Base-by-base conservation (phyloP, 257 asterid genomes). In the Asclepias syriaca region DNA sequence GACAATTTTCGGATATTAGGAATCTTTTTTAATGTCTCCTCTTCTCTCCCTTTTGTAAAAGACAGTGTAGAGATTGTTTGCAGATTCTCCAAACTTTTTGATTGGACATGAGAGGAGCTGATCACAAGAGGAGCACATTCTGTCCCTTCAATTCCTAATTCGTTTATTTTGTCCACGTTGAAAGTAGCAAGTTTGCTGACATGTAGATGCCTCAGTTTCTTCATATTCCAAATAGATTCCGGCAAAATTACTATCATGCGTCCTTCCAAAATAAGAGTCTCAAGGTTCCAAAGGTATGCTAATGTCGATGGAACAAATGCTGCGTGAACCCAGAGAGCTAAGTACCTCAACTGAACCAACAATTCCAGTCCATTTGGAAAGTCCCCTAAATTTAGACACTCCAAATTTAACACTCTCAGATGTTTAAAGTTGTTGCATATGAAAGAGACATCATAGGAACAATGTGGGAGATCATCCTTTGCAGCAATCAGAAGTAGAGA, bases 291-390 rank as follows among this genome's bases (percentile, higher is more conserved):
- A 5, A 74, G 67, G 8, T n/a, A 64, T 55, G 15, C 53, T 54
- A 69, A 34, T 4, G 73, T 63, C 5, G 54, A 9, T 21, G 61
- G 56, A 1, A 2, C n/a, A n/a, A n/a, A 2, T 48, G 51, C 18
- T 1, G 29, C n/a, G n/a, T n/a, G 0, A 12, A 18, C 6, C 61
- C 72, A 29, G 15, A 34, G 2, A 0, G 65, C 43, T 32, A 78
- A 74, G 76, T 63, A 78, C 55, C 72, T 74, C 73, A 74, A 74
- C 8, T 74, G 45, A 74, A 65, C 65, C 6, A 78, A 66, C 19
- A 15, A 14, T 34, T 29, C 22, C 6, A 61, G 48, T 64, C 46
- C 40, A 6, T 22, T 27, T 16, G 65, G 66, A 11, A 57, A 56
- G 10, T 4, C 29, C 6, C 5, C 58, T 46, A 60, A 27, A 22